These are phyloP conservation scores for Thermothielavioides terrestris DNA, from an alignment of 495 filamentous ascomycete genomes.

Conservation along the genomic window DNA sequence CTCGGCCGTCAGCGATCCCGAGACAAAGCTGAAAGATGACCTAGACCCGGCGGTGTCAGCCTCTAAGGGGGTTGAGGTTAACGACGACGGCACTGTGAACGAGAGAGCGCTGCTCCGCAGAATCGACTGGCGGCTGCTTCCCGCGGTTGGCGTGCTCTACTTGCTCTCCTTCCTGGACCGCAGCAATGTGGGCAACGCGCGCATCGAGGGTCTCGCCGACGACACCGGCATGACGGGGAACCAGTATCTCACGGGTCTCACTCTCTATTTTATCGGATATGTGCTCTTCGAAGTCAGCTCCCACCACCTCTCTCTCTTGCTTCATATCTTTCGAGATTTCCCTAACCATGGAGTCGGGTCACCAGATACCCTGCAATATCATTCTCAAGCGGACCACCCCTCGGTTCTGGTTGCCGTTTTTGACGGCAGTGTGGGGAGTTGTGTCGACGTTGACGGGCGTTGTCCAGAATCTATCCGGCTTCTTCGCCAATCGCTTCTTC, in stretches of 20 bases:
- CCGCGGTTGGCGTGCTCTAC: conserved; percentile 60
- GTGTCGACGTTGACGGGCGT: conserved; percentile 66
- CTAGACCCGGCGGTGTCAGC: conserved; percentile 7
- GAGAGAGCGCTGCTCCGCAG: conserved; percentile 58
- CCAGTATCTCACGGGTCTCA: conserved; percentile 63
- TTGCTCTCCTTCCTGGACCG: conserved; percentile 66
- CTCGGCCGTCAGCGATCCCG: not conserved
- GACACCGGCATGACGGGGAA: conserved; percentile 63
- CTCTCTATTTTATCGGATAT: conserved; percentile 70
- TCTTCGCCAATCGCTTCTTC: conserved; percentile 56
- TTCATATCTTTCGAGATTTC: not conserved
- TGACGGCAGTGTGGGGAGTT: conserved; percentile 43
- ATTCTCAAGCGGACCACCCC: conserved; percentile 64
- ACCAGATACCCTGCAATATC: conserved; percentile 61
- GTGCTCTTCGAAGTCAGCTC: conserved; percentile 40
- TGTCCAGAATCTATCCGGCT: conserved; percentile 56
- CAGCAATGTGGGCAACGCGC: conserved; percentile 55
- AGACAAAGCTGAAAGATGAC: conserved; percentile 3
- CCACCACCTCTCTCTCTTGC: not conserved
- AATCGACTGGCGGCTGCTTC: conserved; percentile 55
- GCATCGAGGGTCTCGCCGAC: conserved; percentile 52
- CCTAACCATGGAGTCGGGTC: not conserved
- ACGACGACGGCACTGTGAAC: conserved; percentile 34
- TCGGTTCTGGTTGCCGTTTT: conserved; percentile 44
- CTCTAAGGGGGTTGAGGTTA: conserved; percentile 18